Conservation (phyloP, 176 grass and related monocot genomes). For the Carex cristatella region DNA sequence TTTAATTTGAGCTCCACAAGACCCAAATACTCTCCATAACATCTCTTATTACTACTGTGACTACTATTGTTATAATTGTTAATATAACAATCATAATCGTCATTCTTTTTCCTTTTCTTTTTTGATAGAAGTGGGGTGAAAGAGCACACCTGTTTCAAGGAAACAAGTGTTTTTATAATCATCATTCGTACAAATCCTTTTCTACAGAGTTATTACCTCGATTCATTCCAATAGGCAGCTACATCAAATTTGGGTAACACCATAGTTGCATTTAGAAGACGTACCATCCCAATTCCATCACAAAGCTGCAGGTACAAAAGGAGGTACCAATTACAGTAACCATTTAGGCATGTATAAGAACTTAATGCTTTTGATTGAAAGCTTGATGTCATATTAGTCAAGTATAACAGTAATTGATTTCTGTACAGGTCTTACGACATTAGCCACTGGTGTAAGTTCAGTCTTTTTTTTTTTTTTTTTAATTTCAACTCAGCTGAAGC, state of each 20-base stretch:
- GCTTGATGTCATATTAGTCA: background rate
- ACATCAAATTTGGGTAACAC: conserved; percentile 91
- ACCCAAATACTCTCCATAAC: background rate
- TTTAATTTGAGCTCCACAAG: background rate
- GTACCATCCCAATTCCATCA: conserved; percentile 70
- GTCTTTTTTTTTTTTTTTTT: background rate
- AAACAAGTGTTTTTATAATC: background rate
- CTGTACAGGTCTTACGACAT: background rate
- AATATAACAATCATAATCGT: background rate
- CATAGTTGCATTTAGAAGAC: conserved; percentile 81
- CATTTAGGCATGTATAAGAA: background rate
- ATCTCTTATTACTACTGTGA: background rate
- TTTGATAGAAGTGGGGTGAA: no score
- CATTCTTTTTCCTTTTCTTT: no score
- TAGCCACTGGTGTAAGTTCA: background rate
- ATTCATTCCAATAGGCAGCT: conserved; percentile 94
- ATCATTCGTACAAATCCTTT: background rate
- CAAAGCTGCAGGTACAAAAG: conserved; percentile 53
- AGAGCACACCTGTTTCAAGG: no score
- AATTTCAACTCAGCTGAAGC: background rate
- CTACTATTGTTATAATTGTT: conserved; percentile 2
- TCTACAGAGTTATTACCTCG: conserved; percentile 50
- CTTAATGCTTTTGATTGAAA: background rate
- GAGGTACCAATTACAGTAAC: background rate
- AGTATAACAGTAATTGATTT: background rate